Percentiles rank a stretch among this genome's conserved stretches.
phyloP scores from a whole-genome alignment of 371 early-diverging fungal species.

The Mortierella sp. region DNA sequence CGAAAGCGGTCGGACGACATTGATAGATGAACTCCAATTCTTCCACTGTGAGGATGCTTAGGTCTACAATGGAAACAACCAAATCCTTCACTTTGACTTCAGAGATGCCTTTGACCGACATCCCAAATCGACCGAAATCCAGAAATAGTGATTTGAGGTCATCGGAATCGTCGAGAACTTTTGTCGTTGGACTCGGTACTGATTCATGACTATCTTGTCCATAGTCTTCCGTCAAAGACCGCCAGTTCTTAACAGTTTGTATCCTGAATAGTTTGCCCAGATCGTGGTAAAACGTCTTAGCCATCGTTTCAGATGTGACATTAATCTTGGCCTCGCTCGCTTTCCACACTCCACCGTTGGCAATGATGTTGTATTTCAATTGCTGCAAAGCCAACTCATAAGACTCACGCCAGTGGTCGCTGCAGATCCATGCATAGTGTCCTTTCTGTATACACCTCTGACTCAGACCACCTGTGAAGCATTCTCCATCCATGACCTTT shows the following conservation, averaged over 20 bases:
- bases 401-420: neutral
- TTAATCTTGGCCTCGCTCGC: neutral
- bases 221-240: neutral
- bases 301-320: neutral
- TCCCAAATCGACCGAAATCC: no score
- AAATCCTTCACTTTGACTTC: no score
- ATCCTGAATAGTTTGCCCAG: slow-evolving; percentile 1
- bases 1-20: neutral
- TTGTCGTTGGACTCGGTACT: no score
- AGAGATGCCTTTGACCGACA: no score
- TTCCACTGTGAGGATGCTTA: neutral
- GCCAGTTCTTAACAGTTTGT: neutral
- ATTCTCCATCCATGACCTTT: slow-evolving; percentile 1
- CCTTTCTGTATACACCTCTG: neutral
- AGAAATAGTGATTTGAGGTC: no score
- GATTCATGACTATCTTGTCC: neutral
- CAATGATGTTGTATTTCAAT: neutral
- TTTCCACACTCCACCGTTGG: neutral
- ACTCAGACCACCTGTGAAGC: slow-evolving; percentile 5
- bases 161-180: no score
- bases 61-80: no score
- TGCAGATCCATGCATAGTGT: neutral
- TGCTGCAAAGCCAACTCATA: neutral
- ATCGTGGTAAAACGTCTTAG: neutral
- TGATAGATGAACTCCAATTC: neutral